Evolutionary conservation across 108 stramenopile genomes (phyloP), one percentile per base, ranked within the genome.

Genomic region (Skeletonema costatum): DNA sequence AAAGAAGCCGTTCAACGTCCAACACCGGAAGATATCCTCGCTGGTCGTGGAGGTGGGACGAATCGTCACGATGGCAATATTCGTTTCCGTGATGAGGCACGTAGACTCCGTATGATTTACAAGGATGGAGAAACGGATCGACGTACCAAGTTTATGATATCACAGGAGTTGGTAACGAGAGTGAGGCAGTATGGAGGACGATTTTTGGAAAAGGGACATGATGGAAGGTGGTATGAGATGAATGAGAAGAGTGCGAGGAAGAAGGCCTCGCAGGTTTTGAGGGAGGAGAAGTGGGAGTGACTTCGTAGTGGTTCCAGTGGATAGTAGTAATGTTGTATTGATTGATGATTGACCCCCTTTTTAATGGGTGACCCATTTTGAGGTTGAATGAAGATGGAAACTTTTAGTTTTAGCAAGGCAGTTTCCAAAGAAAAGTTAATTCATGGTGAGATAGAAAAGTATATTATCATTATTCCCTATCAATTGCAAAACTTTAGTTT

Each of bases 271-370:
- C 63, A 64, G 63, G 63, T 64, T 17, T 39, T 64, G 63, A 35
- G 63, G 63, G 63, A 64, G 32, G 63, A 64, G 63, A 64, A 64
- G 63, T 64, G 63, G 63, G 53, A 56, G 25, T 56, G 53, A 56
- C 2, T 35, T 5, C 5, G 33, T 35, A 35, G 33, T 35, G 11
- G 11, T 12, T 39, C 25, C 25, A 25, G 25, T 25, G 25, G 25
- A 39, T 1, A 39, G 38, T 8, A 35, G 32, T 33, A 33, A 33
- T 33, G 32, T 33, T 33, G 32, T 33, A 33, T 33, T 33, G 32
- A 33, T 33, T 38, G 39, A 11, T 39, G 39, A 41, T 41, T 41
- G 39, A 41, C 36, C 36, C 39, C 39, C 2, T 1, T 0, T 41
- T 41, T 41, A 39, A 41, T 41, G 2, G 39, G 38, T 39, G 38